Base-by-base conservation (phyloP, 768 basidiomycete genomes). In the Hypholoma fasciculare region DNA sequence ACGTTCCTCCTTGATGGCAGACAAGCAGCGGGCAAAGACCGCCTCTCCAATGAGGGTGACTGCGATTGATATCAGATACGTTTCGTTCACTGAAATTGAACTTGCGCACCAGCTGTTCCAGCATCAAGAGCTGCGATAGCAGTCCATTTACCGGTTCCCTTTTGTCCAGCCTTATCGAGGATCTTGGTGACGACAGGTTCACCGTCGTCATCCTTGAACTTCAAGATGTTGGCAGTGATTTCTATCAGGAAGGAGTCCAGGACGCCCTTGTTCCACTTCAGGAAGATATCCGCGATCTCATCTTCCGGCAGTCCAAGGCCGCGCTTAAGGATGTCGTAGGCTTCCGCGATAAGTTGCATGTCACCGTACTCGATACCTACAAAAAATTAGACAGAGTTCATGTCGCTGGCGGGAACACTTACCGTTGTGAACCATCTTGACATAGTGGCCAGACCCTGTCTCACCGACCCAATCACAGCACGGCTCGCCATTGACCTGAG, bases 391-490 rank as follows among this genome's bases (percentile, higher is more conserved):
- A 50, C 38, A 51, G 57, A 47, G 56, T 40, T 39, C 13, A 52
- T 19, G 47, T 23, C 44, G 47, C 23, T 34, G 51, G 39, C 42
- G 54, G 63, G 59, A 51, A 54, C 71, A 71, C 13, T 68, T 73
- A 89, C 93, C 93, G 58, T 94, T 94, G 81, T 99, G 96, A 61
- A 99, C 96, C 96, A 99, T 98, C 83, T 99, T 99, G 76, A 99
- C 96, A 75, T 98, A 99, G 82, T 98, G 96, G 30, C 94, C 96
- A 49, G 92, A 81, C 59, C 95, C 97, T 61, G 88, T 89, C 76
- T 96, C 92, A 47, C 97, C 97, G 67, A 99, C 96, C 97, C 97
- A 99, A 79, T 99, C 97, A 73, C 96, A 98, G 82, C 97, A 99
- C 34, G 97, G 97, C 66, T 93, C 92, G 61, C 94, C 94, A 54